Conservation (phyloP, 1,284 basidiomycete genomes). For the Leucoagaricus sp. region DNA sequence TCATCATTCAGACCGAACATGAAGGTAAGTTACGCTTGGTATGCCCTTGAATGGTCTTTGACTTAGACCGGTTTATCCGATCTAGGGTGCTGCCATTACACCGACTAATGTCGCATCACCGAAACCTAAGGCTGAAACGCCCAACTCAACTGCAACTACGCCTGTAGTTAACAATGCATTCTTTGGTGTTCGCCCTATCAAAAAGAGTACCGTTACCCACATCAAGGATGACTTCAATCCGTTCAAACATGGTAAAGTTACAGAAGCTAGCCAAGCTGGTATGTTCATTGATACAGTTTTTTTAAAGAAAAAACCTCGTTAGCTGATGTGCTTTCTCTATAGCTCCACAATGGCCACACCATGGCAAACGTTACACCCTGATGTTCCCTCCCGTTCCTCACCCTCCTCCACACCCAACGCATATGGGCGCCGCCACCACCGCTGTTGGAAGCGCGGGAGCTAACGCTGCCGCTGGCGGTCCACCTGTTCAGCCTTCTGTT, state of each 20-base stretch:
- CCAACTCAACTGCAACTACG: slow-evolving; percentile 23
- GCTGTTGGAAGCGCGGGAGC: background rate
- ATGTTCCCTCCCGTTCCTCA: slow-evolving; percentile 69
- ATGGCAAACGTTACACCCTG: slow-evolving; percentile 80
- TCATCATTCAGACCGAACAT: slow-evolving; percentile 83
- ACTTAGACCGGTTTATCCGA: slow-evolving; percentile 14
- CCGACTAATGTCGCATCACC: slow-evolving; percentile 56
- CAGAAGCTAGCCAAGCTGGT: slow-evolving; percentile 74
- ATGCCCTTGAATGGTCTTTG: slow-evolving; percentile 17
- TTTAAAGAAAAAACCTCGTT: no score
- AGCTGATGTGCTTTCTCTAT: slow-evolving; percentile 10
- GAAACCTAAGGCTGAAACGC: slow-evolving; percentile 56
- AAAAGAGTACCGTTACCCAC: slow-evolving; percentile 72
- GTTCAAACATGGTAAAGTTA: slow-evolving; percentile 84
- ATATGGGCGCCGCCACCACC: slow-evolving; percentile 41
- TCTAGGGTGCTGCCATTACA: slow-evolving; percentile 42
- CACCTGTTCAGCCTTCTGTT: slow-evolving; percentile 65
- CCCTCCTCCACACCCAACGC: slow-evolving; percentile 63
- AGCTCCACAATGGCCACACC: slow-evolving; percentile 87
- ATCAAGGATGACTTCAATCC: slow-evolving; percentile 95
- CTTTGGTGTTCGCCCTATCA: slow-evolving; percentile 79
- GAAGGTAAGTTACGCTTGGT: slow-evolving; percentile 53
- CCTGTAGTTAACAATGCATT: slow-evolving; percentile 83
- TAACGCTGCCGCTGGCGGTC: slow-evolving; percentile 20
- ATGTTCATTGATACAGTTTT: no score